Percentiles rank a stretch among this genome's conserved stretches.
Evolutionary conservation across 148 eudicot species (phyloP).

Genomic region (Vaccinium macrocarpon): DNA sequence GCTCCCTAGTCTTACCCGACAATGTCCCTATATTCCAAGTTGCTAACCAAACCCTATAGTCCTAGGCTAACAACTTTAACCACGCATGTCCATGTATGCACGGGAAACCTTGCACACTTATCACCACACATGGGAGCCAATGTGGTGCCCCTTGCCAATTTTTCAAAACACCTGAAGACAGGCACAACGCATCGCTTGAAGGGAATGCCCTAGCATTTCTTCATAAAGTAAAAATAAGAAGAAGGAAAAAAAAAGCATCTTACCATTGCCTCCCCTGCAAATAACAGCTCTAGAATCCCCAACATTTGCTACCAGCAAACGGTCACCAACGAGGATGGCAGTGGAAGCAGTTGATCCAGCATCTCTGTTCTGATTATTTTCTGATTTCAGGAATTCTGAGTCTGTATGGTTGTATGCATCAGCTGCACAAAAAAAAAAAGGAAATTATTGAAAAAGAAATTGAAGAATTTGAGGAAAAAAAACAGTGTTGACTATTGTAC

Average conservation of each 20-base stretch:
- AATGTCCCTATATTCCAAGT: no score
- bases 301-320: slow-evolving; percentile 92
- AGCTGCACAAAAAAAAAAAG: slow-evolving; percentile 46
- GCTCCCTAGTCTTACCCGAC: no score
- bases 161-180: no score
- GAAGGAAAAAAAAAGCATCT: slow-evolving; percentile 8
- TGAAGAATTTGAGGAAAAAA: neutral
- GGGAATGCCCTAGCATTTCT: no score
- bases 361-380: slow-evolving; percentile 78
- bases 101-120: no score
- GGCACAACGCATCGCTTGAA: no score
- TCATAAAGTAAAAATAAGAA: neutral
- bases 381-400: slow-evolving; percentile 87
- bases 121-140: no score
- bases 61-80: no score
- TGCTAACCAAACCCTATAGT: no score
- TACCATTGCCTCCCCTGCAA: slow-evolving; percentile 88
- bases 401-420: slow-evolving; percentile 91
- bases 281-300: slow-evolving; percentile 98
- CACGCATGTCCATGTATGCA: no score
- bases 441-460: neutral
- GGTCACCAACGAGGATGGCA: slow-evolving; percentile 95
- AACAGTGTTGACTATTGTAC: neutral
- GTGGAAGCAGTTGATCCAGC: slow-evolving; percentile 99
- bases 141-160: no score